A percentile compares a stretch with the other conserved stretches of the same genome.
Evolutionary conservation across 345 rosid species (phyloP).

Genomic region (Mercurialis annua): DNA sequence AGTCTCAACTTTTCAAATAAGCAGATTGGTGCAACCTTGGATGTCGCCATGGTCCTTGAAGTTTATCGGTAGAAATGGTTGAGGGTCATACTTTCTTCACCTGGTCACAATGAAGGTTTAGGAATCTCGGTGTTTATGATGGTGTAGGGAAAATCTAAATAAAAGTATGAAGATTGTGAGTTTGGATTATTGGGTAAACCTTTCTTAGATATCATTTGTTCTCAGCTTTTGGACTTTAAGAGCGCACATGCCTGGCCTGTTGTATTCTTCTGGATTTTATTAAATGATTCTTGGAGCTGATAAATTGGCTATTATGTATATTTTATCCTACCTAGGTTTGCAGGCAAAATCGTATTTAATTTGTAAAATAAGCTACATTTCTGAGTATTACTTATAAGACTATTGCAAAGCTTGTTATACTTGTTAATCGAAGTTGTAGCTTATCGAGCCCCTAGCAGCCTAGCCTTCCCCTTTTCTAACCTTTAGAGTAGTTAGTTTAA

Average conservation of each 20-base stretch:
- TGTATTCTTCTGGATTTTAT: neutral
- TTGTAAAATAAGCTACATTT: neutral
- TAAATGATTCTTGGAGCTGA: neutral
- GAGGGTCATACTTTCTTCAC: neutral
- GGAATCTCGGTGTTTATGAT: neutral
- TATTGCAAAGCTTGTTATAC: neutral
- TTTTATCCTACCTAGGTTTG: neutral
- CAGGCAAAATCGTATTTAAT: neutral
- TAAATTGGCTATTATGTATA: neutral
- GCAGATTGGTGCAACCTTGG: neutral
- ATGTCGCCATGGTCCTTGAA: neutral
- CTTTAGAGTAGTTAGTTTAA: no score
- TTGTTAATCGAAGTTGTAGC: neutral
- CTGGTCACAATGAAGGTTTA: neutral
- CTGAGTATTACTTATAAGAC: neutral
- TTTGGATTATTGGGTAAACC: neutral
- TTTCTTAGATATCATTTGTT: no score
- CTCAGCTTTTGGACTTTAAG: no score
- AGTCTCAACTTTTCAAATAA: neutral
- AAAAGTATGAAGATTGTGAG: neutral
- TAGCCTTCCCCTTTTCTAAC: neutral
- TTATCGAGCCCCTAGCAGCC: neutral
- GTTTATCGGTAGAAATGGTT: neutral
- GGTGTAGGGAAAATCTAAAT: neutral
- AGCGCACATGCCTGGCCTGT: neutral